Conservation (phyloP, 305 asterid genomes). For the Striga hermonthica region DNA sequence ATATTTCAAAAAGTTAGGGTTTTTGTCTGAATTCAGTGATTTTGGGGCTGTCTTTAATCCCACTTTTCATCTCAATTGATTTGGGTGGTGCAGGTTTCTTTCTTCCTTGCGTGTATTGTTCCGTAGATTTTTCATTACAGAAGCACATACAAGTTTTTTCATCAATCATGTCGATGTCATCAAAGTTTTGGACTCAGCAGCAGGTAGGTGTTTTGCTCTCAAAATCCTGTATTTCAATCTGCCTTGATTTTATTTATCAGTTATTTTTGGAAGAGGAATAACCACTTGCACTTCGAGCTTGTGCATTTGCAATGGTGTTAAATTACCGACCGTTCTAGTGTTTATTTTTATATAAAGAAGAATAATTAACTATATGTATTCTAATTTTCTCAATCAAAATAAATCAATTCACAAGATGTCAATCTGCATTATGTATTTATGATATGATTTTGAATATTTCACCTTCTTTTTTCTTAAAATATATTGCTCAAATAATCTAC, state of each 20-base stretch:
- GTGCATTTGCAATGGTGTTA: too few species aligned
- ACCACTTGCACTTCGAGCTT: too few species aligned
- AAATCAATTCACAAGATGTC: too few species aligned
- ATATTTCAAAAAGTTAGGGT: not conserved
- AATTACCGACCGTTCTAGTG: too few species aligned
- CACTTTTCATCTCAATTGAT: not conserved
- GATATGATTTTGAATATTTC: too few species aligned
- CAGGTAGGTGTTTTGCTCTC: slow-evolving; percentile 35
- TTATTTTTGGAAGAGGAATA: not conserved
- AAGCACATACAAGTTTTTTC: slow-evolving; percentile 11
- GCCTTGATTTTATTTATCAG: not conserved
- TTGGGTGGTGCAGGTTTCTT: slow-evolving; percentile 30
- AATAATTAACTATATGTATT: too few species aligned
- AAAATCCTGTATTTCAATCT: not conserved
- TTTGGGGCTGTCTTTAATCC: not conserved
- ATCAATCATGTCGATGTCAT: too few species aligned
- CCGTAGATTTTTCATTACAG: not conserved
- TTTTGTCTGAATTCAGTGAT: slow-evolving; percentile 23
- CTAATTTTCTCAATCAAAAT: too few species aligned
- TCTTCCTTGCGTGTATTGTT: slow-evolving; percentile 3
- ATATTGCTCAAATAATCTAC: too few species aligned
- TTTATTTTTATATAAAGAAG: too few species aligned
- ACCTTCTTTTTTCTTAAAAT: too few species aligned
- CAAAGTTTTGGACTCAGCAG: slow-evolving; percentile 71
- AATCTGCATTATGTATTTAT: too few species aligned